Evolutionary conservation across 2,329 filamentous ascomycete species (phyloP), one percentile per base, ranked within the genome.

Genomic region (Neopestalotiopsis clavispora): DNA sequence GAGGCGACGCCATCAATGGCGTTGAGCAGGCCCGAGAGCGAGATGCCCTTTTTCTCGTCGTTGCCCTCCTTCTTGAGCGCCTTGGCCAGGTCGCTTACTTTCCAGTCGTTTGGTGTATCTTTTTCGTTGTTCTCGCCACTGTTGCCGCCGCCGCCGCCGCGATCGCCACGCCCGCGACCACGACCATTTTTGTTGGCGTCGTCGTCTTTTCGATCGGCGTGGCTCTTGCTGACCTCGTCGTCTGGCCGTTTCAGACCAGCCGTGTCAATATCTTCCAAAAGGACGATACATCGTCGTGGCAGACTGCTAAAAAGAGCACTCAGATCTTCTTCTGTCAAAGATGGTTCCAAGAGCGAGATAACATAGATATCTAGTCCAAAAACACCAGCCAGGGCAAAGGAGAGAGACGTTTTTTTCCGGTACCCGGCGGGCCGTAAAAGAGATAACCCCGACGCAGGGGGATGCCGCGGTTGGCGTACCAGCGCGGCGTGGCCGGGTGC

Each of bases 1-100:
- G 90, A 92, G 1, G 91, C 92, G 1, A 94, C 92, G 67, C 94
- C 92, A 75, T 97, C 93, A 69, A 97, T 94, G 69, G 92, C 91
- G 78, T 97, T 97, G 65, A 97, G 86, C 1, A 97, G 85, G 0
- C 93, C 93, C 0, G 92, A 93, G 2, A 96, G 85, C 0, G 92
- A 93, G 72, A 95, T 93, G n/a, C 86, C 79, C 69, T 81, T 80
- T 70, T 81, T 81, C 38, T 81, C 81, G 68, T 81, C 78, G 20
- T 74, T 72, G 63, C 49, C 42, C 10, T 83, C 80, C 62, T 81
- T 82, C 72, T 83, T 84, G 4, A 85, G 75, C 42, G 81, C 82
- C 42, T 80, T 81, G 4, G 83, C 82, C 40, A 84, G 77, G 71
- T 83, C 82, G 14, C 78, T 78, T 2, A 85, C 80, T 67, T 80